These are phyloP conservation scores for Periconia digitata DNA, from an alignment of 2,329 filamentous ascomycete species.

Conservation along the genomic window DNA sequence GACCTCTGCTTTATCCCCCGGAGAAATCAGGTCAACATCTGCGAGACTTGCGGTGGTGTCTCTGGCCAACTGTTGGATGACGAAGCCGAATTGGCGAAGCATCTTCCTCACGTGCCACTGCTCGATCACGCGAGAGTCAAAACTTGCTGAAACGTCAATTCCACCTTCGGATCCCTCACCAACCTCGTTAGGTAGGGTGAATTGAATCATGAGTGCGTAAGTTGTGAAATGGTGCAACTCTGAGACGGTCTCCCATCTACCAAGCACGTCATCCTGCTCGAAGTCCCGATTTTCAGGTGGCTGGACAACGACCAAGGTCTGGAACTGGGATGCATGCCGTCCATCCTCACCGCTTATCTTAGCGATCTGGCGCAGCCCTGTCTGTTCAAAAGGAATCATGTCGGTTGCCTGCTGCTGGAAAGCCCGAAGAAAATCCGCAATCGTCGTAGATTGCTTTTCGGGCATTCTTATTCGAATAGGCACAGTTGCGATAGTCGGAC, in stretches of 20 bases:
- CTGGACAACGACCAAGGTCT: background rate
- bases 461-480: constrained; percentile 12
- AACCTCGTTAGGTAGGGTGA: background rate
- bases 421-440: background rate
- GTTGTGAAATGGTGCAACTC: background rate
- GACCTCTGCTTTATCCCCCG: too few relatives aligned
- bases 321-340: background rate
- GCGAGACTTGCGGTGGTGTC: too few relatives aligned
- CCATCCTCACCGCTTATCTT: background rate
- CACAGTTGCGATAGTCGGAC: constrained; percentile 46
- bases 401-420: background rate
- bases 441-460: background rate
- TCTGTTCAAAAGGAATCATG: background rate
- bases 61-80: too few relatives aligned
- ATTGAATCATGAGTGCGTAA: background rate
- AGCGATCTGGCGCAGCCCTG: background rate
- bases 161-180: too few relatives aligned
- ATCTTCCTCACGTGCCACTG: background rate
- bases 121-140: background rate
- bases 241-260: background rate
- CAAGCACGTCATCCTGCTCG: background rate
- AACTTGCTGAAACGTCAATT: background rate
- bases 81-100: background rate
- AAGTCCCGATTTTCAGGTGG: background rate
- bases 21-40: too few relatives aligned